Evolutionary conservation across 2,329 filamentous ascomycete species (phyloP), one percentile per base, ranked within the genome.

Genomic region (Hypoxylon sp.): DNA sequence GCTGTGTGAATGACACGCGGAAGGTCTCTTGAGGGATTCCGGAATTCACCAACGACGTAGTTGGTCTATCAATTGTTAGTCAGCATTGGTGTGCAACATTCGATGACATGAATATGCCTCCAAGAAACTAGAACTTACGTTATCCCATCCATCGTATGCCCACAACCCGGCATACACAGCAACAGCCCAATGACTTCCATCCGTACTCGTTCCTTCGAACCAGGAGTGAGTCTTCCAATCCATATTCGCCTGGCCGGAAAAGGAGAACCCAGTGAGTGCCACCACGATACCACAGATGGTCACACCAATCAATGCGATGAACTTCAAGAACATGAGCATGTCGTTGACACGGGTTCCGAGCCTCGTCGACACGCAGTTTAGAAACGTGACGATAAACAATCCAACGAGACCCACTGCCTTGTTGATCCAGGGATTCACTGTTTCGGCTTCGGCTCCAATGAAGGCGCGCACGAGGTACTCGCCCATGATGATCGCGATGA

Each of bases 141-240:
- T 99, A 69, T 99, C 94, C 94, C 94, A 99, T 20, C 94, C 94
- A 69, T 99, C 94, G 73, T 94, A 99, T 1, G 94, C 94, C 94
- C 94, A 99, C 4, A 99, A 79, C 6, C 94, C 94, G 11, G 91
- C 93, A 69, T 99, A 99, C 35, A 99, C 74, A 0, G 94, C 94
- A 35, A 99, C 88, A 2, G 94, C 94, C 89, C 92, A 97, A 61
- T 86, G 87, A 35, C 88, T 95, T 40, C 89, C 80, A 68, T 92
- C 88, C 9, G 78, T 83, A 57, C 83, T 90, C 3, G 93, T 97
- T 48, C 88, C 87, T 45, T 91, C 87, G 66, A 97, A 97, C 93
- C 94, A 97, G 34, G 85, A 83, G 31, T 84, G 84, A 2, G 82
- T 83, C 71, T 94, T 96, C 94, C 94, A 99, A 63, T 95, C 90